These are phyloP conservation scores for Funneliformis geosporum DNA, from an alignment of 192 early-diverging fungal genomes.

Conservation along the genomic window DNA sequence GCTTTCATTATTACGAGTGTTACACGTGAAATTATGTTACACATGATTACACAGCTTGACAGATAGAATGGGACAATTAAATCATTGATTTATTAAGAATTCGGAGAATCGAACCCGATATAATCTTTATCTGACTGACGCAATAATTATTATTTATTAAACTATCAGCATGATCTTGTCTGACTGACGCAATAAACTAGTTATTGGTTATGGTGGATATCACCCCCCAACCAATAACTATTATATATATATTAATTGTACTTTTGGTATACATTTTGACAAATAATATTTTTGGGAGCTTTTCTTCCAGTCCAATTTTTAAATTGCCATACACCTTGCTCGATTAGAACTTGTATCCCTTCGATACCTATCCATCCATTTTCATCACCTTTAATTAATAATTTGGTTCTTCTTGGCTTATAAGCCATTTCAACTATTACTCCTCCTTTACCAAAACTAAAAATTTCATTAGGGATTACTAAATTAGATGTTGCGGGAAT, in stretches of 20 bases:
- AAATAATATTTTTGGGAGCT: slow-evolving; percentile 47
- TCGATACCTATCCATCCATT: slow-evolving; percentile 70
- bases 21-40: too few species aligned
- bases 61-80: too few species aligned
- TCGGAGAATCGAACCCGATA: too few species aligned
- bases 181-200: too few species aligned
- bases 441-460: slow-evolving; percentile 51
- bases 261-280: not conserved
- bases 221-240: too few species aligned
- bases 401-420: slow-evolving; percentile 80
- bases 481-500: slow-evolving; percentile 79
- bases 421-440: slow-evolving; percentile 95
- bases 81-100: too few species aligned
- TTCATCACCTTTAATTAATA: slow-evolving; percentile 64
- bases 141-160: too few species aligned
- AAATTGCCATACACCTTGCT: slow-evolving; percentile 93
- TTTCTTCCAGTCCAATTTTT: slow-evolving; percentile 76
- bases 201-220: too few species aligned
- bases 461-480: slow-evolving; percentile 53
- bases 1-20: too few species aligned
- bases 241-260: not conserved
- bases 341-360: slow-evolving; percentile 87
- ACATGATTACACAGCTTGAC: too few species aligned
- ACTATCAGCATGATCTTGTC: too few species aligned
- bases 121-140: too few species aligned